Evolutionary conservation across 768 basidiomycete genomes (phyloP), one percentile per base, ranked within the genome.

Genomic region (Tremella fuciformis): DNA sequence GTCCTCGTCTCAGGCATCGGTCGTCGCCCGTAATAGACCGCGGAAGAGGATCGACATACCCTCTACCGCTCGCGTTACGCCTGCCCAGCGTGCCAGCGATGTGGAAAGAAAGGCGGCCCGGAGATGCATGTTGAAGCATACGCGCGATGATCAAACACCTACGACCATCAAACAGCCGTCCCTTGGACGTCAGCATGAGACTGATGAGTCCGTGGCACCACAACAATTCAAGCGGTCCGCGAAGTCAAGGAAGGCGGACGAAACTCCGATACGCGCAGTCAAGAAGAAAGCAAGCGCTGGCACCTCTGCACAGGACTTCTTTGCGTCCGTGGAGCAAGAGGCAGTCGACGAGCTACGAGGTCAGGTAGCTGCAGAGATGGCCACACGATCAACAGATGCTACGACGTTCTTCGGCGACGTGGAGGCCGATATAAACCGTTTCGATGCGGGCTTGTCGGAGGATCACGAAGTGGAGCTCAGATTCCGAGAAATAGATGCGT

Each of bases 111-210:
- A 46, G 16, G 8, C 42, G 22, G 42, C 16, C 4, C 6, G 22
- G 42, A 46, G 16, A 46, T 22, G 42, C n/a, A 46, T 46, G n/a
- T 46, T 46, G n/a, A 46, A 46, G 42, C 42, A 46, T 22, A 46
- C n/a, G n/a, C n/a, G 42, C n/a, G n/a, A 46, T 46, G 6, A 18
- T 15, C 6, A 46, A 8, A n/a, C 13, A 11, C 39, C 13, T 41
- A 11, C 11, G 18, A 41, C 11, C 11, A 41, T 41, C 39, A 18
- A 41, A 11, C 18, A 18, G 18, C 39, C 18, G 11, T 41, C 39
- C 13, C 39, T 11, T 11, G 39, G 39, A 41, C 39, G 18, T 41
- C 39, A n/a, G 39, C 39, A 18, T 11, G 39, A 41, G 39, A 18
- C 13, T 41, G 13, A 41, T 11, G 18, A 18, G 39, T 41, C 39